A percentile compares a stretch with the other conserved stretches of the same genome.
Evolutionary conservation across 371 early-diverging fungal species (phyloP).

Genomic region (Quaeritorhiza haematococci): DNA sequence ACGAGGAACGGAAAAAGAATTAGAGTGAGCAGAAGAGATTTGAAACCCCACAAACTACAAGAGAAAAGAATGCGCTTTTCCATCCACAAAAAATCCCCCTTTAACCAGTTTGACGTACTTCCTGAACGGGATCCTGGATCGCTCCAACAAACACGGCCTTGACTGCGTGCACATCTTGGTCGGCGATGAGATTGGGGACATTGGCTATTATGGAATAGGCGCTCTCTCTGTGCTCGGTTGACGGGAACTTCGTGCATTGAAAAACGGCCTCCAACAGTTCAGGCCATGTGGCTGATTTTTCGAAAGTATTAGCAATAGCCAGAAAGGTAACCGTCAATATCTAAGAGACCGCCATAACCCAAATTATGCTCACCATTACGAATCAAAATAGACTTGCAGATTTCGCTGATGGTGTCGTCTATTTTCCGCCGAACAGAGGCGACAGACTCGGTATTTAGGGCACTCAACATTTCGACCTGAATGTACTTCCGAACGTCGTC

Average conservation of each 20-base stretch:
- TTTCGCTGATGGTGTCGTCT: constrained; percentile 75
- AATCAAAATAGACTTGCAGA: constrained; percentile 45
- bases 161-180: constrained; percentile 64
- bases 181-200: constrained; percentile 57
- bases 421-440: constrained; percentile 77
- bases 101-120: no score
- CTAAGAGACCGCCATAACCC: neutral
- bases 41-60: no score
- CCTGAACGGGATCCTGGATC: constrained; percentile 54
- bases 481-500: constrained; percentile 58
- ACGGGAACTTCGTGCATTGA: constrained; percentile 70
- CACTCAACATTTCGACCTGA: constrained; percentile 66
- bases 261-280: constrained; percentile 74
- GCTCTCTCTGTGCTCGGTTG: constrained; percentile 73
- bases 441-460: constrained; percentile 71
- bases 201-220: constrained; percentile 83
- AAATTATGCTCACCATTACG: neutral
- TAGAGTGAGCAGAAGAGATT: neutral
- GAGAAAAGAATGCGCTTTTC: no score
- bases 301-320: neutral
- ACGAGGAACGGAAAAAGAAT: neutral
- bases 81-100: no score
- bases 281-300: constrained; percentile 55
- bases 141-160: constrained; percentile 65
- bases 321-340: neutral